Percentiles rank a stretch among this genome's conserved stretches.
These are phyloP conservation scores for Chaetomium globosum DNA, from an alignment of 2,329 filamentous ascomycete species.

Conservation along the genomic window DNA sequence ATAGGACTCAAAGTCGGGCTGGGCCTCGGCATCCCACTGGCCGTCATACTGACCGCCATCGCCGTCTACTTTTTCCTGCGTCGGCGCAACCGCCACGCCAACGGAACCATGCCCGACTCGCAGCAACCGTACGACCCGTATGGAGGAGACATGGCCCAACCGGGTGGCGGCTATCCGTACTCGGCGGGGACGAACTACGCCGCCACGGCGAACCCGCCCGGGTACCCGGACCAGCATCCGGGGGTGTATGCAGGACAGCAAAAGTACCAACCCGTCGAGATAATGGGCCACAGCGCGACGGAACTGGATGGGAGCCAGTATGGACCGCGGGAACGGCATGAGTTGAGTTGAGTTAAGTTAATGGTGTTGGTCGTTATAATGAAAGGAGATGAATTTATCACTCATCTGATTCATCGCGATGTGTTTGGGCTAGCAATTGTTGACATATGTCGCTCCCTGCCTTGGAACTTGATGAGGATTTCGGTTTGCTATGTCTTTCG, in stretches of 20 bases:
- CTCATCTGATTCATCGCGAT: not conserved
- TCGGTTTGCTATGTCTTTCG: too few species aligned
- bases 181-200: not conserved
- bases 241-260: not conserved
- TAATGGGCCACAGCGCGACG: not conserved
- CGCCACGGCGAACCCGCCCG: not conserved
- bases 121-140: not conserved
- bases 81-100: not conserved
- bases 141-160: not conserved
- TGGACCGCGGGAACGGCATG: not conserved
- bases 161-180: not conserved
- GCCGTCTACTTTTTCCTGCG: conserved; percentile 18
- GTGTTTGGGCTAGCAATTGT: not conserved
- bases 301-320: conserved; percentile 3
- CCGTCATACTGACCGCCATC: conserved; percentile 4
- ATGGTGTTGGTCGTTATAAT: not conserved
- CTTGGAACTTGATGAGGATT: not conserved
- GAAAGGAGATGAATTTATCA: not conserved
- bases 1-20: conserved; percentile 27
- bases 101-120: not conserved
- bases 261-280: not conserved
- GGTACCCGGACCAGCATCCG: not conserved
- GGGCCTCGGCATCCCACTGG: conserved; percentile 26
- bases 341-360: not conserved
- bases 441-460: not conserved